Evolutionary conservation across 2,329 filamentous ascomycete genomes (phyloP).

Genomic region (Thelonectria olida): DNA sequence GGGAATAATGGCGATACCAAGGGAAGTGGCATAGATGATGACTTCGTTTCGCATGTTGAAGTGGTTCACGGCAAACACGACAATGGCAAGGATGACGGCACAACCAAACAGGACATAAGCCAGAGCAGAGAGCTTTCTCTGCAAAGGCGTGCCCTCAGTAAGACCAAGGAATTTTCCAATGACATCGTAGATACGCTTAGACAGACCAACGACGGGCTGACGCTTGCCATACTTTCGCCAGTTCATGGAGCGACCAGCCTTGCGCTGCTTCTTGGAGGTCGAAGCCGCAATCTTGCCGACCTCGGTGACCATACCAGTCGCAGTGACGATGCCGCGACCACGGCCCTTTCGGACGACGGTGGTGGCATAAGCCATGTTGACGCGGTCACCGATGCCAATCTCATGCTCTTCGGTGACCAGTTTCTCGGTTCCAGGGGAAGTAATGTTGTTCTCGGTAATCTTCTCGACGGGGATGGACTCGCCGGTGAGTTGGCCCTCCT

Average conservation of each 20-base stretch:
- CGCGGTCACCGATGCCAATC: slow-evolving; percentile 74
- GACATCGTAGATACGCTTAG: slow-evolving; percentile 58
- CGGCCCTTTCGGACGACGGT: slow-evolving; percentile 78
- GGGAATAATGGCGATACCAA: slow-evolving; percentile 70
- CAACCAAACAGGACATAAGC: slow-evolving; percentile 80
- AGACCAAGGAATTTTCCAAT: slow-evolving; percentile 68
- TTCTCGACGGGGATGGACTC: slow-evolving; percentile 80
- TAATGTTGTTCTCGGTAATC: slow-evolving; percentile 60
- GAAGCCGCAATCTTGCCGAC: slow-evolving; percentile 74
- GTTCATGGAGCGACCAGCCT: slow-evolving; percentile 64
- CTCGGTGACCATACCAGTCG: slow-evolving; percentile 77
- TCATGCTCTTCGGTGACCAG: slow-evolving; percentile 55
- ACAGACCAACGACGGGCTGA: slow-evolving; percentile 57
- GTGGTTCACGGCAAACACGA: slow-evolving; percentile 67
- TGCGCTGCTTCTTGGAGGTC: slow-evolving; percentile 61
- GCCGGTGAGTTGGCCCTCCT: slow-evolving; percentile 81
- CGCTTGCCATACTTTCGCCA: slow-evolving; percentile 62
- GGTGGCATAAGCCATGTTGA: slow-evolving; percentile 80
- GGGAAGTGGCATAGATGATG: slow-evolving; percentile 66
- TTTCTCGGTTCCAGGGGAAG: slow-evolving; percentile 56
- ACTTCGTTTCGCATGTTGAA: slow-evolving; percentile 62
- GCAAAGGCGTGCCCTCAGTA: slow-evolving; percentile 77
- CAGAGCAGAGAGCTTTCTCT: slow-evolving; percentile 80
- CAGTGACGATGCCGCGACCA: slow-evolving; percentile 76
- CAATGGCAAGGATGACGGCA: slow-evolving; percentile 66